A percentile compares a stretch with the other conserved stretches of the same genome.
Evolutionary conservation across 768 basidiomycete species (phyloP).

Genomic region (Kondoa malvinella): DNA sequence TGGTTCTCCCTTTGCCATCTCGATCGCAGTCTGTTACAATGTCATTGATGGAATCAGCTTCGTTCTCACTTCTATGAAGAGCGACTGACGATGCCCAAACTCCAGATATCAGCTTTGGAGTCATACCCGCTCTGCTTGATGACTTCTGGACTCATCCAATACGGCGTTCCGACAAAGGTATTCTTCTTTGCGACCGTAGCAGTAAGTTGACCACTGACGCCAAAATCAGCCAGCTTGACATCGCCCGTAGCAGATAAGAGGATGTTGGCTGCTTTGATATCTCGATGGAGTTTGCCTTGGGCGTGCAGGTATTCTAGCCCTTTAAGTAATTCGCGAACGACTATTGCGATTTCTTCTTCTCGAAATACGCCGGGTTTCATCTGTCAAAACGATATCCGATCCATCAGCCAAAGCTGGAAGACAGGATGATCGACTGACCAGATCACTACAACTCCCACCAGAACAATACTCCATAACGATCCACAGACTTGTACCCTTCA

Average conservation of each 20-base stretch:
- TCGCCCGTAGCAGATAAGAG: conserved; percentile 78
- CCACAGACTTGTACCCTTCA: conserved; percentile 94
- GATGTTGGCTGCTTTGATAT: conserved; percentile 97
- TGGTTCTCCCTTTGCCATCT: conserved; percentile 91
- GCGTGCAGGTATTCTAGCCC: conserved; percentile 90
- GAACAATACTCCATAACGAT: conserved; percentile 75
- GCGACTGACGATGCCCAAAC: conserved; percentile 50
- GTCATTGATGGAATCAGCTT: no score
- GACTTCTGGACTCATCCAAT: conserved; percentile 99
- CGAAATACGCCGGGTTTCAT: conserved; percentile 97
- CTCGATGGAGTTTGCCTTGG: conserved; percentile 94
- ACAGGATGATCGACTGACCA: conserved; percentile 41
- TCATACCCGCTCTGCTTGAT: conserved; percentile 99
- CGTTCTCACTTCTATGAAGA: background rate
- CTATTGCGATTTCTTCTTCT: conserved; percentile 97
- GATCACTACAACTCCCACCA: conserved; percentile 90
- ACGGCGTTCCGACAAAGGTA: conserved; percentile 53
- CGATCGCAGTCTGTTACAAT: conserved; percentile 55
- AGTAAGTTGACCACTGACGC: conserved; percentile 91
- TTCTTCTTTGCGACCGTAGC: conserved; percentile 92
- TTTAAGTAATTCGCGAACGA: conserved; percentile 72
- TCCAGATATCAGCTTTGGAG: conserved; percentile 98
- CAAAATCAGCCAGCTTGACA: conserved; percentile 92
- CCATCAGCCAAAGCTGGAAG: background rate
- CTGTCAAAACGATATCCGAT: conserved; percentile 35